phyloP scores from a whole-genome alignment of 2,329 filamentous ascomycete species.

The Mariannaea sp. region DNA sequence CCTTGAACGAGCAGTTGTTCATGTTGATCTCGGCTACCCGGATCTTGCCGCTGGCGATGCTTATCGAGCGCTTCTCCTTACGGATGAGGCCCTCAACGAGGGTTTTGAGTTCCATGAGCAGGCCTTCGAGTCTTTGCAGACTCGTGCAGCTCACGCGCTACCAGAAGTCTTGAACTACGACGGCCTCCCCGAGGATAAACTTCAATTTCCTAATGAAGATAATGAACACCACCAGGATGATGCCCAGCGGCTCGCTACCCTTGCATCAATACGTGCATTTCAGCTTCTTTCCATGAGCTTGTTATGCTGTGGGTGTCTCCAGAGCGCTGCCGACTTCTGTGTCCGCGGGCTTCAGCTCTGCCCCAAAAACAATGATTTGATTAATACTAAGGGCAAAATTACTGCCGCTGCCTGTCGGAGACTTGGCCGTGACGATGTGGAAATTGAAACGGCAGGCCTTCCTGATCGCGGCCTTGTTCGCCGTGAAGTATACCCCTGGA shows the following conservation, averaged over 20 bases:
- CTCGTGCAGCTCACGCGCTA: conserved; percentile 41
- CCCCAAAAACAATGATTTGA: conserved; percentile 60
- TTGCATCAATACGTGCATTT: conserved; percentile 62
- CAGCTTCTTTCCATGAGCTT: conserved; percentile 63
- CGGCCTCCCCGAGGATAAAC: conserved; percentile 44
- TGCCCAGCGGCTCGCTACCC: conserved; percentile 49
- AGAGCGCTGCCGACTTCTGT: conserved; percentile 69
- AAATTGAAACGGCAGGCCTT: conserved; percentile 54
- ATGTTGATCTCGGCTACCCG: conserved; percentile 79
- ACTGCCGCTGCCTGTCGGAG: conserved; percentile 56
- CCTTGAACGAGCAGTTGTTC: conserved; percentile 70
- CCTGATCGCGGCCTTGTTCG: conserved; percentile 74
- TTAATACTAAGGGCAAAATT: conserved; percentile 59
- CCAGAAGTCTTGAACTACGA: conserved; percentile 55
- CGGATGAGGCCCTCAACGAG: conserved; percentile 79
- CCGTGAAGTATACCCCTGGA: conserved; percentile 73
- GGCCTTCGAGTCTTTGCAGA: conserved; percentile 58
- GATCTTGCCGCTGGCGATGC: conserved; percentile 90
- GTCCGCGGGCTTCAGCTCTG: conserved; percentile 62
- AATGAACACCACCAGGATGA: conserved; percentile 42
- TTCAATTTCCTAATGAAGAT: conserved; percentile 41
- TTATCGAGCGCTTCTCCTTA: conserved; percentile 85
- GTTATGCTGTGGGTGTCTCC: conserved; percentile 69
- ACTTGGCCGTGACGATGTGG: conserved; percentile 52
- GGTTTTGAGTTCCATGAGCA: conserved; percentile 81